Base-by-base conservation (phyloP, 495 filamentous ascomycete genomes). In the Cercophora samala region DNA sequence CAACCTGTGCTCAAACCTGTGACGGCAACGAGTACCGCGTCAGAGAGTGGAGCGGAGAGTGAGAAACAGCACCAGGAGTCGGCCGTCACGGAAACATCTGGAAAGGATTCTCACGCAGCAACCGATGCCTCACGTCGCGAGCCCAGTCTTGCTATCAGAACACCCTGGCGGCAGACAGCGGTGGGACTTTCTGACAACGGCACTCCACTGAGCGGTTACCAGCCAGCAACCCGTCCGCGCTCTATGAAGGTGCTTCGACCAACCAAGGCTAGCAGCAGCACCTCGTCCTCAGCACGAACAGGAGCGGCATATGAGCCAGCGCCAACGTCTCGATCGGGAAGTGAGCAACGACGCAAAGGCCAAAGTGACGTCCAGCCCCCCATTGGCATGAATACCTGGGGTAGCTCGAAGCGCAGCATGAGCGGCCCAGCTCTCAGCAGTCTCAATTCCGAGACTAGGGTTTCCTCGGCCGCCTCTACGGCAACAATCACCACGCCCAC, bases 231-330 rank as follows among this genome's bases (percentile, higher is more conserved):
- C 58, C 77, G 86, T 42, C 77, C 84, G 2, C 86, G 89, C 60
- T 82, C 85, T 29, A 93, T 93, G 90, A 93, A 92, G 79, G 86
- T 93, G 9, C 81, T 93, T n/a, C 87, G 89, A 66, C 86, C 91
- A 11, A 84, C 80, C 52, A 91, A 88, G 70, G 72, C 84, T 1
- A 69, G 74, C 22, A 74, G 74, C 17, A 70, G 74, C 22, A 74
- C 73, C 13, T 84, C 85, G 2, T 78, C 78, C 8, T 78, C 70
- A n/a, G 76, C 77, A 17, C 76, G 78, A 62, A 84, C 82, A 0
- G 81, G 80, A 5, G 69, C 80, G 8, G 68, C 82, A 4, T 85
- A 84, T 65, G 84, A 79, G 72, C 78, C 71, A 54, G 79, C 73
- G 46, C 75, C 75, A 64, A 61, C 75, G 52, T 68, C 67, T 53